Evolutionary conservation across 2,329 filamentous ascomycete genomes (phyloP).

Genomic region (Myrmaecium sp.): DNA sequence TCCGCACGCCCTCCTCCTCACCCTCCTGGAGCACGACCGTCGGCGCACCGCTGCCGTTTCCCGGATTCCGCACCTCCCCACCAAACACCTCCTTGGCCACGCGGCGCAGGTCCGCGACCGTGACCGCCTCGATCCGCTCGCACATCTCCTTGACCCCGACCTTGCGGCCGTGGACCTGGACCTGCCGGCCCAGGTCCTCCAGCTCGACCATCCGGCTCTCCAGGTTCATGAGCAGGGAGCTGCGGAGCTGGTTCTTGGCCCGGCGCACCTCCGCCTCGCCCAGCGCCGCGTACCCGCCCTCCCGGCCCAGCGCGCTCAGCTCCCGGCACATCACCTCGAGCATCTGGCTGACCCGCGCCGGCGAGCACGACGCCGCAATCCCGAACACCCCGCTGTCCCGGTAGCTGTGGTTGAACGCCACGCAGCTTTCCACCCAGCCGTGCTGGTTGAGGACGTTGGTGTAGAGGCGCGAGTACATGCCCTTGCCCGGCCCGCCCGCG

Average conservation of each 20-base stretch:
- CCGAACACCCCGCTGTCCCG: constrained; percentile 91
- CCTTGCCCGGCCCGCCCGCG: constrained; percentile 89
- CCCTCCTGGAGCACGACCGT: constrained; percentile 93
- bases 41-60: constrained; percentile 67
- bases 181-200: constrained; percentile 84
- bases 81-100: constrained; percentile 67
- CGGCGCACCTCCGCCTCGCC: constrained; percentile 65
- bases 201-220: constrained; percentile 95
- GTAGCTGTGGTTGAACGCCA: constrained; percentile 96
- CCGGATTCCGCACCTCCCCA: constrained; percentile 58
- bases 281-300: constrained; percentile 56
- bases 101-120: constrained; percentile 60
- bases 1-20: constrained; percentile 50
- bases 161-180: constrained; percentile 91
- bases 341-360: constrained; percentile 63
- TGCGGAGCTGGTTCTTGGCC: constrained; percentile 92
- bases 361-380: constrained; percentile 73
- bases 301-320: constrained; percentile 59
- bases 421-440: constrained; percentile 90
- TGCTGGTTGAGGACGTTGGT: constrained; percentile 96
- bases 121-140: constrained; percentile 63
- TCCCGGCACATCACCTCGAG: constrained; percentile 92
- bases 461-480: constrained; percentile 97
- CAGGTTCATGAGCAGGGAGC: constrained; percentile 86
- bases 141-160: constrained; percentile 92